Evolutionary conservation across 1,139 yeast genomes (phyloP).

Genomic region (Spathaspora sp.): DNA sequence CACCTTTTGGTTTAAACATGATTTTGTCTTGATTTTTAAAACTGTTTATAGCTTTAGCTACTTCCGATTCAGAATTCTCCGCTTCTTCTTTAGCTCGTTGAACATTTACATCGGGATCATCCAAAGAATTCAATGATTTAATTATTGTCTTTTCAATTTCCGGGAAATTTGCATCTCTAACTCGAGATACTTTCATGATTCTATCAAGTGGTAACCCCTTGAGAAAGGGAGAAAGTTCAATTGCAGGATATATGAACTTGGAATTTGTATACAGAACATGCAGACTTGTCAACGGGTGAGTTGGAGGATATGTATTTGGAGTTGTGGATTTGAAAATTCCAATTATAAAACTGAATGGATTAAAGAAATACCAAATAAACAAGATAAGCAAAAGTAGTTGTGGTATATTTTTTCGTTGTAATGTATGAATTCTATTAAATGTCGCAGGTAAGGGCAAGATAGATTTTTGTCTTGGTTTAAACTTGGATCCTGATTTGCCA

Average conservation of each 20-base stretch:
- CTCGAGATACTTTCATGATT: constrained; percentile 46
- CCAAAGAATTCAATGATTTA: constrained; percentile 42
- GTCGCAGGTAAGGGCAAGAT: constrained; percentile 38
- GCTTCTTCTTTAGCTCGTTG: constrained; percentile 42
- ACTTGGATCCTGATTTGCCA: constrained; percentile 9
- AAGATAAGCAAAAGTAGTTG: constrained; percentile 18
- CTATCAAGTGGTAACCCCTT: constrained; percentile 54
- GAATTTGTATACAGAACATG: constrained; percentile 44
- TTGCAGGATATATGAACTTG: constrained; percentile 61
- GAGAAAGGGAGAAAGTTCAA: constrained; percentile 62
- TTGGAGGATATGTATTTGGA: constrained; percentile 24
- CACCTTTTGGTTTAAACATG: constrained; percentile 47
- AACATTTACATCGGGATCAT: constrained; percentile 42
- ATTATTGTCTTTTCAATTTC: constrained; percentile 35
- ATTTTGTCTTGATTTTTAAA: constrained; percentile 68
- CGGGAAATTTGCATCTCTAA: constrained; percentile 36
- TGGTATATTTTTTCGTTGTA: constrained; percentile 19
- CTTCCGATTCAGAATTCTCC: constrained; percentile 34
- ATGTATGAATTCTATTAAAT: constrained; percentile 17
- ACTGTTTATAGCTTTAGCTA: constrained; percentile 50
- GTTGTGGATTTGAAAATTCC: constrained; percentile 11
- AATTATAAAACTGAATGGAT: constrained; percentile 19
- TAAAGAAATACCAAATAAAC: constrained; percentile 25
- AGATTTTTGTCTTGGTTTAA: constrained; percentile 26
- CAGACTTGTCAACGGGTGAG: constrained; percentile 36